phyloP scores from a whole-genome alignment of 164 flowering plant species.

The Magnolia sinica region DNA sequence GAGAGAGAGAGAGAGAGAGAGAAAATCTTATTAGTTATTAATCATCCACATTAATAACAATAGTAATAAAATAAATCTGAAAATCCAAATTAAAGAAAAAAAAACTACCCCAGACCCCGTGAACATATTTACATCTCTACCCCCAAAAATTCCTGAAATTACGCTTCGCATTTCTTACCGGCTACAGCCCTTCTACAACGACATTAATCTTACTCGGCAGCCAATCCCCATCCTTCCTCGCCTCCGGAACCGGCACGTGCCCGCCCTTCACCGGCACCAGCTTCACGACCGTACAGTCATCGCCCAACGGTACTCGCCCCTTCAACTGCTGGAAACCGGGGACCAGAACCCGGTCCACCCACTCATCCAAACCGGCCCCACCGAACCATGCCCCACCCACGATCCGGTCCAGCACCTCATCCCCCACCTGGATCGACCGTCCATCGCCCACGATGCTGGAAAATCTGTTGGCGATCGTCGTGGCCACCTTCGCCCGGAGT shows the following conservation, averaged over 20 bases:
- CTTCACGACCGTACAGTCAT: slow-evolving; percentile 24
- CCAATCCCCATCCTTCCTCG: slow-evolving; percentile 35
- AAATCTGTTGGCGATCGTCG: slow-evolving; percentile 44
- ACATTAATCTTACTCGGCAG: slow-evolving; percentile 47
- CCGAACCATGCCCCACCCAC: slow-evolving; percentile 73
- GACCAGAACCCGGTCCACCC: slow-evolving; percentile 58
- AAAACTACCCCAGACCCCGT: not conserved
- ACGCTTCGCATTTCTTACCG: slow-evolving; percentile 2
- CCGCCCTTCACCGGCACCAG: slow-evolving; percentile 37
- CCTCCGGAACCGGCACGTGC: slow-evolving; percentile 19
- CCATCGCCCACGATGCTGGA: slow-evolving; percentile 31
- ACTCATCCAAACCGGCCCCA: slow-evolving; percentile 51
- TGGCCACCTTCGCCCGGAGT: slow-evolving; percentile 32
- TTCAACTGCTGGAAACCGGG: slow-evolving; percentile 68
- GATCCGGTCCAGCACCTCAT: slow-evolving; percentile 60
- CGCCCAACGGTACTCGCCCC: slow-evolving; percentile 14
- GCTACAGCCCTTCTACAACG: slow-evolving; percentile 21
- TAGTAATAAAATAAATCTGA: not conserved
- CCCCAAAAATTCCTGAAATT: slow-evolving; percentile 10
- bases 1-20: no score
- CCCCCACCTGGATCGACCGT: slow-evolving; percentile 42
- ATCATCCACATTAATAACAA: slow-evolving; percentile 14
- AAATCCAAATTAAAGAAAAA: slow-evolving; percentile 9
- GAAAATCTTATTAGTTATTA: not conserved
- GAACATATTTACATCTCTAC: slow-evolving; percentile 39